These are phyloP conservation scores for Rhynchospora tenuis DNA, from an alignment of 176 grass and related monocot genomes.

Conservation along the genomic window DNA sequence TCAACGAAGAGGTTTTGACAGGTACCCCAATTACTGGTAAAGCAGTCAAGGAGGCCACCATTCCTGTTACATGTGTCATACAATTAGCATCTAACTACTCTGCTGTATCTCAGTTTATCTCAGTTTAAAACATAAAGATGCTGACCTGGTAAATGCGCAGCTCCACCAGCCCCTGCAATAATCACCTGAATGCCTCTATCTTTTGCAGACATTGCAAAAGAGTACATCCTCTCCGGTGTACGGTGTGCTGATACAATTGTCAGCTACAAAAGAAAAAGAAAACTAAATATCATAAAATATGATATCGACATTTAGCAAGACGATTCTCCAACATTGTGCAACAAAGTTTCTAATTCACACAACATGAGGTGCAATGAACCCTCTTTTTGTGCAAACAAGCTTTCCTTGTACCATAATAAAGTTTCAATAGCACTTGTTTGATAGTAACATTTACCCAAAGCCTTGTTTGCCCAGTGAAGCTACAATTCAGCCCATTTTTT, in stretches of 20 bases:
- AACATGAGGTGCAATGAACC: not conserved
- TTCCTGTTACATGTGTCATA: constrained; percentile 43
- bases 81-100: not conserved
- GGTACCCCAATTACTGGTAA: constrained; percentile 83
- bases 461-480: not conserved
- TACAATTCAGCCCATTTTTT: not conserved
- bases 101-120: constrained; percentile 1
- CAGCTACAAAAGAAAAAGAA: constrained; percentile 39
- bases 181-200: constrained; percentile 76
- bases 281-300: not conserved
- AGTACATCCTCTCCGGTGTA: constrained; percentile 74
- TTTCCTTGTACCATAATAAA: not conserved
- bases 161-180: constrained; percentile 91
- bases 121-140: not conserved
- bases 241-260: constrained; percentile 91
- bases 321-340: not conserved
- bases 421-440: not conserved
- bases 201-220: constrained; percentile 61
- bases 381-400: not conserved
- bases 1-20: constrained; percentile 47
- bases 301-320: not conserved
- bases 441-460: not conserved
- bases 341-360: too few relatives aligned
- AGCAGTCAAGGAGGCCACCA: constrained; percentile 74
- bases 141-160: constrained; percentile 86